These are phyloP conservation scores for Bruguiera hainesii DNA, from an alignment of 441 rosid species.

Conservation along the genomic window DNA sequence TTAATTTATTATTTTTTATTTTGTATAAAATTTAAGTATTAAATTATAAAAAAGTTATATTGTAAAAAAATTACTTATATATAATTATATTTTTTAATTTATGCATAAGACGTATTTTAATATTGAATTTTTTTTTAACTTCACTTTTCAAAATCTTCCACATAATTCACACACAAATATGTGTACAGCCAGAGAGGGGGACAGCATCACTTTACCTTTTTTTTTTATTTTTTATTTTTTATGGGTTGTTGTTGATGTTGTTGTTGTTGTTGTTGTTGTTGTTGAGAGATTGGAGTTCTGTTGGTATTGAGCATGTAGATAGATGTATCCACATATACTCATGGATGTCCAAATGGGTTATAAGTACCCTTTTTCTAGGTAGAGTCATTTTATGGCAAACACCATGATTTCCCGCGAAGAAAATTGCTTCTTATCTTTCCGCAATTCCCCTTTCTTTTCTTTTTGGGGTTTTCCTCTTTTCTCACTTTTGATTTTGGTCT, in stretches of 20 bases:
- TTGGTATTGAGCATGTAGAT: not conserved
- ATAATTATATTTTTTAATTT: slow-evolving; percentile 4
- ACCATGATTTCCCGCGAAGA: slow-evolving; percentile 59
- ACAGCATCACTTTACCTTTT: not conserved
- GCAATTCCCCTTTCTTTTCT: not conserved
- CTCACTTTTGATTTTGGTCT: slow-evolving; percentile 7
- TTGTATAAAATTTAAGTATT: too few relatives aligned
- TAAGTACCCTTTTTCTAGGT: slow-evolving; percentile 44
- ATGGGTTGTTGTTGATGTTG: too few relatives aligned
- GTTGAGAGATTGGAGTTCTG: not conserved
- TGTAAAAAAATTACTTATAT: too few relatives aligned
- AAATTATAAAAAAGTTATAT: too few relatives aligned
- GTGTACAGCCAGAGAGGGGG: not conserved
- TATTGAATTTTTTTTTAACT: too few relatives aligned
- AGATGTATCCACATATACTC: slow-evolving; percentile 5
- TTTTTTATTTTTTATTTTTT: not conserved
- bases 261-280: too few relatives aligned
- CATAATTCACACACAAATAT: not conserved
- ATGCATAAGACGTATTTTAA: slow-evolving; percentile 22
- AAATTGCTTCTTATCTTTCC: slow-evolving; percentile 49
- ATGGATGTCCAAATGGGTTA: slow-evolving; percentile 29
- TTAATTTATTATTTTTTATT: too few relatives aligned
- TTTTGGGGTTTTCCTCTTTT: not conserved
- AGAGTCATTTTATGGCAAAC: slow-evolving; percentile 74
- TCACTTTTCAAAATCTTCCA: not conserved